Conservation (phyloP, 2,329 filamentous ascomycete species). For the Cryphonectria naterciae region DNA sequence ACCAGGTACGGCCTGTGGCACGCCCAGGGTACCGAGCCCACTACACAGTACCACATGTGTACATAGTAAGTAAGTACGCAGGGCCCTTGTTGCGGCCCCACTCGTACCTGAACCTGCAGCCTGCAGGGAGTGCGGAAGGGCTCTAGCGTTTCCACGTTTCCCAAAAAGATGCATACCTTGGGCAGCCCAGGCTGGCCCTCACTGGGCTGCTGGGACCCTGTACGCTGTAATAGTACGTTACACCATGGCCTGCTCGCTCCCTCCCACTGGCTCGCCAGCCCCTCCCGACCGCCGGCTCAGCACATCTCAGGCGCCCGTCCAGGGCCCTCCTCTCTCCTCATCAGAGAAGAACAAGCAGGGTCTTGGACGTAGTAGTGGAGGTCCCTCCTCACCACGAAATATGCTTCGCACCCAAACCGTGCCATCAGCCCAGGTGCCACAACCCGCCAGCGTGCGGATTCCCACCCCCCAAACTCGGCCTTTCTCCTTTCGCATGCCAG, state of each 20-base stretch:
- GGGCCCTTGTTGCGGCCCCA: not conserved
- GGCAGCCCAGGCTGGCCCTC: not conserved
- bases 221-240: not conserved
- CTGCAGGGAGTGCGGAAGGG: slow-evolving; percentile 12
- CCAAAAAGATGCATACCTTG: not conserved
- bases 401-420: not conserved
- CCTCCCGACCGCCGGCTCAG: not conserved
- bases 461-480: not conserved
- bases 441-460: not conserved
- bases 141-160: not conserved
- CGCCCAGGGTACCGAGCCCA: not conserved
- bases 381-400: not conserved
- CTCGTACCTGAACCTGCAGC: slow-evolving; percentile 5
- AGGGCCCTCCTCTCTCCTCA: not conserved
- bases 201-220: not conserved
- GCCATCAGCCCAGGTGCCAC: not conserved
- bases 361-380: not conserved
- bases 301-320: not conserved
- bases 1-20: not conserved
- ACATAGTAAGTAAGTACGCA: not conserved
- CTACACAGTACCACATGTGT: not conserved
- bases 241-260: not conserved
- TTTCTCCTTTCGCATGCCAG: slow-evolving; percentile 7
- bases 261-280: not conserved
- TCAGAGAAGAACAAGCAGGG: not conserved